These are phyloP conservation scores for Zymoseptoria pseudotritici DNA, from an alignment of 2,329 filamentous ascomycete genomes.

Conservation along the genomic window DNA sequence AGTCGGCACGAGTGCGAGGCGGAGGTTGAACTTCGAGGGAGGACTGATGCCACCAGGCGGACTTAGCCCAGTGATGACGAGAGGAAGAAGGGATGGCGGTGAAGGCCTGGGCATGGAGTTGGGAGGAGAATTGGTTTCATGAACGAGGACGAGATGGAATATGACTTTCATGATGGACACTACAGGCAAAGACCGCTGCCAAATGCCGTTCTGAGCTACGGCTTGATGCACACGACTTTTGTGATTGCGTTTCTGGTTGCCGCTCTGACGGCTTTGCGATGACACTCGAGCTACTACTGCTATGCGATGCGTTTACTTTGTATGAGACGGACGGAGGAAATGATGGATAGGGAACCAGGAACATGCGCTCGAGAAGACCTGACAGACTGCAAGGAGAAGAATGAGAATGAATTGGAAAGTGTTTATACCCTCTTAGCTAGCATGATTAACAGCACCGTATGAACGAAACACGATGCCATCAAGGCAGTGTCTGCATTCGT, in stretches of 20 bases:
- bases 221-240: not conserved
- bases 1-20: slow-evolving; percentile 53
- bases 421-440: not conserved
- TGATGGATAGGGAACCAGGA: no score
- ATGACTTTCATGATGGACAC: not conserved
- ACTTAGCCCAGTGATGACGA: slow-evolving; percentile 33
- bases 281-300: not conserved
- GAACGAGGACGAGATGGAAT: not conserved
- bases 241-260: not conserved
- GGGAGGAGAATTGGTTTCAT: slow-evolving; percentile 50
- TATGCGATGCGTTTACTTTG: not conserved
- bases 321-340: not conserved
- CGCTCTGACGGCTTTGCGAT: not conserved
- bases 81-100: slow-evolving; percentile 32
- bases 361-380: not conserved
- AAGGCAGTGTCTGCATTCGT: not conserved
- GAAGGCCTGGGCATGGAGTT: slow-evolving; percentile 57
- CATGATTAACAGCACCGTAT: not conserved
- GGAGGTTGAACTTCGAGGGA: slow-evolving; percentile 70
- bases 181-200: not conserved
- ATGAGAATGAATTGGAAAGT: not conserved
- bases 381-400: not conserved
- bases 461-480: not conserved
- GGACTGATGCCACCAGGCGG: slow-evolving; percentile 44
- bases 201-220: not conserved